Evolutionary conservation across 1,139 yeast genomes (phyloP).

Genomic region (Yamadazyma atlantica): DNA sequence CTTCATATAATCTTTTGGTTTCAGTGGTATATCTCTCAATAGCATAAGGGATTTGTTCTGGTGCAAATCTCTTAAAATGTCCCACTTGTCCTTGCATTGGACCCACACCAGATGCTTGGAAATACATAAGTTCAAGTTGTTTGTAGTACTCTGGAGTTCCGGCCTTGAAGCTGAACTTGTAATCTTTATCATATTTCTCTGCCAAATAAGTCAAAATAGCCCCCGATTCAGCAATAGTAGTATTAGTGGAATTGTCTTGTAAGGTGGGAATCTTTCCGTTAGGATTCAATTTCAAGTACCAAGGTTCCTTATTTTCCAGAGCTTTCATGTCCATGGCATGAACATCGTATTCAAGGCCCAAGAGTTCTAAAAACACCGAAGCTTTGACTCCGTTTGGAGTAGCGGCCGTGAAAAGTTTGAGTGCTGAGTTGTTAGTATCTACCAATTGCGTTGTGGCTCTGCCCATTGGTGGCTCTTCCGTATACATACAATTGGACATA

Average conservation of each 20-base stretch:
- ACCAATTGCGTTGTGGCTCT: no score
- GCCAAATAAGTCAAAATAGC: slow-evolving; percentile 58
- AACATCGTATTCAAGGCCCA: slow-evolving; percentile 48
- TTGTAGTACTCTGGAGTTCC: slow-evolving; percentile 50
- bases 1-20: slow-evolving; percentile 52
- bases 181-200: slow-evolving; percentile 56
- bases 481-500: no score
- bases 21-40: slow-evolving; percentile 51
- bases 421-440: no score
- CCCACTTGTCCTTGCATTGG: slow-evolving; percentile 63
- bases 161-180: slow-evolving; percentile 44
- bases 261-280: slow-evolving; percentile 65
- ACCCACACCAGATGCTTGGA: slow-evolving; percentile 60
- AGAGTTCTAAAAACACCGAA: slow-evolving; percentile 46
- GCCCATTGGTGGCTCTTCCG: no score
- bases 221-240: slow-evolving; percentile 54
- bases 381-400: slow-evolving; percentile 62
- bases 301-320: slow-evolving; percentile 48
- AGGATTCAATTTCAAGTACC: slow-evolving; percentile 57
- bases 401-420: slow-evolving; percentile 36
- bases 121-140: slow-evolving; percentile 50
- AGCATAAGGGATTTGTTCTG: slow-evolving; percentile 53
- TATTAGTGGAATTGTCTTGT: slow-evolving; percentile 44
- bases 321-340: slow-evolving; percentile 39
- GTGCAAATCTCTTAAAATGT: slow-evolving; percentile 45